Base-by-base conservation (phyloP, 2,329 filamentous ascomycete genomes). In the Claviceps monticola region DNA sequence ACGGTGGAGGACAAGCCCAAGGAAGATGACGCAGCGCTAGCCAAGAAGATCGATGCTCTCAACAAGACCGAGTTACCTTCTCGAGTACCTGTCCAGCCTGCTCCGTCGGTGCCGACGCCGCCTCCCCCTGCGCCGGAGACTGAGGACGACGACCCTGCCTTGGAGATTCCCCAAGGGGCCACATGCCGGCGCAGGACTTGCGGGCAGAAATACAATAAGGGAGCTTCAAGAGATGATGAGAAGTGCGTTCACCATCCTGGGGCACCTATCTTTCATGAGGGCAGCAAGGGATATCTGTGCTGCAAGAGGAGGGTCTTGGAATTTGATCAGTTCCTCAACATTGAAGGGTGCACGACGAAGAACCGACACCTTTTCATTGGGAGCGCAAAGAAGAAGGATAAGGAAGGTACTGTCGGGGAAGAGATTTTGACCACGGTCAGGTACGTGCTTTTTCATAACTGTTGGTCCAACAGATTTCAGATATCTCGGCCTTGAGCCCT, bases 241-340 rank as follows among this genome's bases (percentile, higher is more conserved):
- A 75, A 80, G 55, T 98, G 93, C 65, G 76, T 87, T 46, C 84
- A 95, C 63, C 93, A 98, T 68, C 90, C 93, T 0, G 93, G 93
- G 4, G 80, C 78, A 21, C 88, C 93, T 23, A 84, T 98, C 58
- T 98, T 98, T 71, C 93, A 98, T 67, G 93, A 98, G 72, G 93
- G 93, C 38, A 95, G 88, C 71, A 98, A 98, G 73, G 93, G 93
- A 1, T 98, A 93, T 76, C 89, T 83, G 54, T 98, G 93, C 74
- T 98, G 93, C 72, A 97, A 97, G 78, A 77, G 88, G 61, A 79
- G 89, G 39, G 93, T 98, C 53, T 72, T 98, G 54, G 93, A 98
- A 65, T 98, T 98, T 68, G 90, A 98, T 66, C 85, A 97, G 68
- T 98, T 98, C 70, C 83, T 98, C 83, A 93, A 87, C 69, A 91